Base-by-base conservation (phyloP, 225 moss, liverwort and hornwort species). In the Marchantia polymorpha region DNA sequence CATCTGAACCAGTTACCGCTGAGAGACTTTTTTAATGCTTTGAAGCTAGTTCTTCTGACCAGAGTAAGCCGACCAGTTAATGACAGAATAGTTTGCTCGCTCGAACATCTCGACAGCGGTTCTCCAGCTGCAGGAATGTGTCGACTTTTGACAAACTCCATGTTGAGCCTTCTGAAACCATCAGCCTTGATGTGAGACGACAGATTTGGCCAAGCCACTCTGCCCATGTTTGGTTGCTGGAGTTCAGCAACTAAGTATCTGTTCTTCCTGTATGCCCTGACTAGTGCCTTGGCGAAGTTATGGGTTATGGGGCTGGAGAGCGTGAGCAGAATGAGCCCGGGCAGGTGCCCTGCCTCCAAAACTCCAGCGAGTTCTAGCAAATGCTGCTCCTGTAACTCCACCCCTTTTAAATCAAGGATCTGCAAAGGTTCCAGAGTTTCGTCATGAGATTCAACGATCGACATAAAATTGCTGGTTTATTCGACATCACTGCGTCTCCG, bases 131-230 rank as follows among this genome's bases (percentile, higher is more conserved):
- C 17, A 20, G 75, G 75, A 73, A 13, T 73, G 25, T 53, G 52
- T n/a, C 59, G 59, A 76, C 59, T 76, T 76, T 58, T 76, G 59
- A 76, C 75, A 54, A 76, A 76, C 29, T 76, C 75, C 75, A 76
- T 60, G 46, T 76, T 76, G 30, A 76, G 75, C 59, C 75, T 76
- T 61, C 75, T 76, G 75, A 59, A 76, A 26, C 75, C 75, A 46
- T 76, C 60, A 31, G 75, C 59, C 59, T 76, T 76, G 75, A 60
- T 76, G 27, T 74, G 74, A 26, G 52, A 54, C 0, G 75, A 76
- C 39, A 58, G 14, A 46, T 76, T 76, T 10, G 75, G 75, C 75
- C 75, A 76, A 60, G 17, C 60, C 0, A 60, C 75, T 39, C 75
- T 58, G 10, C 58, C 56, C 75, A 60, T 46, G 39, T 76, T 76